Base-by-base conservation (phyloP, 768 basidiomycete species). In the Lentinula lateritia region DNA sequence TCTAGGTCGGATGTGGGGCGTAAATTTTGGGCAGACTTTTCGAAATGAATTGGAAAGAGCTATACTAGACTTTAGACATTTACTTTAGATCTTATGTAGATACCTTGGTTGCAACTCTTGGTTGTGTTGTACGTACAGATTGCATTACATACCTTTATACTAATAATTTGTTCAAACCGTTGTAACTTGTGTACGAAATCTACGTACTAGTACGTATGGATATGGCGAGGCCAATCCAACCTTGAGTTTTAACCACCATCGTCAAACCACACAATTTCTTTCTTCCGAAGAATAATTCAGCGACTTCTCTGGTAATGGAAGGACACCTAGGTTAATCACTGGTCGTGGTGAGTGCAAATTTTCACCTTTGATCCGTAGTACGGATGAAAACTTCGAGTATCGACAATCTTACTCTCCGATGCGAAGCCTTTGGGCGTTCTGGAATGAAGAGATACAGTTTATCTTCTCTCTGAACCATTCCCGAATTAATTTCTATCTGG, bases 371-470 rank as follows among this genome's bases (percentile, higher is more conserved):
- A 23, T 9, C 18, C 8, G 18, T 28, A 28, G 28, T 56, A 23
- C 20, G 36, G 55, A 56, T 56, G 55, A 56, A 56, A 56, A 52
- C 50, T 6, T 45, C 55, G 45, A 56, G 55, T 56, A 56, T 56
- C 55, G 41, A 20, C 35, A 38, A 41, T 18, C 12, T 56, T 28
- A 20, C 12, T 23, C 15, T 56, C 13, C 32, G 39, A 56, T 34
- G 55, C 15, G 55, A 56, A 56, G 55, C 39, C 41, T 16, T 32
- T 12, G 12, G 41, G 55, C 39, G 55, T 56, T 56, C 41, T 42
- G 15, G 55, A 42, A 56, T 56, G 55, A 55, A 55, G 18, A 23
- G 13, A 5, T 39, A 6, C n/a, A 23, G 15, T 42, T 56, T 56
- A 42, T 56, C 55, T 56, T 56, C 55, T 56, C 41, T 56, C 55